phyloP scores from a whole-genome alignment of 306 rosid genomes.

The Citrullus mucosospermus region DNA sequence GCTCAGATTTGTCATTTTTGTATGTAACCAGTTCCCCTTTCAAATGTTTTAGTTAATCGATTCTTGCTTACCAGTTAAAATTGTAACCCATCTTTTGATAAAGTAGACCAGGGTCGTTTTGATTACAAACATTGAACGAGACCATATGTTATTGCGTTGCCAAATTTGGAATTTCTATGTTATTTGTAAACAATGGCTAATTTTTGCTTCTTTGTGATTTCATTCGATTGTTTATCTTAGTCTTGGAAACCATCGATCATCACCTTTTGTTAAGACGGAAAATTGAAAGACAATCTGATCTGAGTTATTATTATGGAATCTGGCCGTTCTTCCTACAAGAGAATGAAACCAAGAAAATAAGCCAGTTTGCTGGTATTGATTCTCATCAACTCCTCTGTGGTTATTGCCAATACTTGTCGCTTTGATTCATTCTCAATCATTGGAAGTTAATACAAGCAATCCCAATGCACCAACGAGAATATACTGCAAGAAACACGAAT shows the following conservation, averaged over 20 bases:
- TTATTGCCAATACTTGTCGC: neutral
- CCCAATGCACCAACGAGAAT: slow-evolving; percentile 65
- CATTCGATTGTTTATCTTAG: neutral
- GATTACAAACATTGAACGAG: neutral
- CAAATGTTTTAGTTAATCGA: neutral
- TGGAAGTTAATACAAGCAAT: slow-evolving; percentile 62
- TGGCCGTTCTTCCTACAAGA: neutral
- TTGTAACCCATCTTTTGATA: neutral
- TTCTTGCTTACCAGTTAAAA: neutral
- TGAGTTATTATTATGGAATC: neutral
- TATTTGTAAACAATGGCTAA: neutral
- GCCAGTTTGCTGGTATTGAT: neutral
- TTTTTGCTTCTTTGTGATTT: neutral
- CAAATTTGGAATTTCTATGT: neutral
- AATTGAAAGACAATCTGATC: neutral
- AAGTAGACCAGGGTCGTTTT: neutral
- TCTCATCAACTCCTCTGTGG: neutral
- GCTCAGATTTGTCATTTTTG: neutral
- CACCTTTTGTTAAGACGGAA: neutral
- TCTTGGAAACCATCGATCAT: neutral
- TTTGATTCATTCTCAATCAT: slow-evolving; percentile 30
- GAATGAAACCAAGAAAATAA: neutral
- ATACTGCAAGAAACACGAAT: slow-evolving; percentile 30
- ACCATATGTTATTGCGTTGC: neutral
- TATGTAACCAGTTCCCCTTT: neutral